phyloP scores from a whole-genome alignment of 2,329 filamentous ascomycete species.

The Phialophora expanda region DNA sequence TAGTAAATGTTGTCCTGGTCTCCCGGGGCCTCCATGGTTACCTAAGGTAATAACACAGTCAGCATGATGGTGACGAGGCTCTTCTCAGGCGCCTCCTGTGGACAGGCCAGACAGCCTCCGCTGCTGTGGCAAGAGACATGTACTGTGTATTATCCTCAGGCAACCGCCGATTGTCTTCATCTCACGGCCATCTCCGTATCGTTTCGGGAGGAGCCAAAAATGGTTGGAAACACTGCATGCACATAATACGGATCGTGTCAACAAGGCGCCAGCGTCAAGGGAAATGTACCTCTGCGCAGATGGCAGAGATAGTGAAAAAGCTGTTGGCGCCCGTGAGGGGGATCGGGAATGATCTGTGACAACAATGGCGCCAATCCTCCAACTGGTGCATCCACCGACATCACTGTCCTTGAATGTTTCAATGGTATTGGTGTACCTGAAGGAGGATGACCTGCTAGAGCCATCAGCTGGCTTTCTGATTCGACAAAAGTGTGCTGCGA shows the following conservation, averaged over 20 bases:
- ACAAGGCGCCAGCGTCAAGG: not conserved
- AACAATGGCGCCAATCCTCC: constrained; percentile 6
- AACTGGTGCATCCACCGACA: not conserved
- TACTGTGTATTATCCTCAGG: not conserved
- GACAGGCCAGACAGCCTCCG: not conserved
- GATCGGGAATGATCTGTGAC: constrained; percentile 1
- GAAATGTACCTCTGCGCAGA: not conserved
- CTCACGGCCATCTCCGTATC: not conserved
- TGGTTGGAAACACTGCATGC: constrained; percentile 2
- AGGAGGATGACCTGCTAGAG: constrained; percentile 2
- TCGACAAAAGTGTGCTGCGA: constrained; percentile 15
- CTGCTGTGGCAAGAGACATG: not conserved
- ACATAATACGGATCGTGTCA: not conserved
- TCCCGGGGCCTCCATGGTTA: not conserved
- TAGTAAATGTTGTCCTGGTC: not conserved
- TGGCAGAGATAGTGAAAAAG: not conserved
- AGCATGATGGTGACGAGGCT: not conserved
- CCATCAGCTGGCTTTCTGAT: constrained; percentile 19
- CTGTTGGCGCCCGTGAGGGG: constrained; percentile 6
- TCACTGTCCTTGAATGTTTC: constrained; percentile 10
- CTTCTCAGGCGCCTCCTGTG: not conserved
- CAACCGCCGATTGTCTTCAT: not conserved
- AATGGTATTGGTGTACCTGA: constrained; percentile 21
- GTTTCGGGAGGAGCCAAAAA: not conserved
- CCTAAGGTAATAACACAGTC: constrained; percentile 10